A percentile compares a stretch with the other conserved stretches of the same genome.
Evolutionary conservation across 1,284 basidiomycete species (phyloP).

Genomic region (Ustilago bromivora): DNA sequence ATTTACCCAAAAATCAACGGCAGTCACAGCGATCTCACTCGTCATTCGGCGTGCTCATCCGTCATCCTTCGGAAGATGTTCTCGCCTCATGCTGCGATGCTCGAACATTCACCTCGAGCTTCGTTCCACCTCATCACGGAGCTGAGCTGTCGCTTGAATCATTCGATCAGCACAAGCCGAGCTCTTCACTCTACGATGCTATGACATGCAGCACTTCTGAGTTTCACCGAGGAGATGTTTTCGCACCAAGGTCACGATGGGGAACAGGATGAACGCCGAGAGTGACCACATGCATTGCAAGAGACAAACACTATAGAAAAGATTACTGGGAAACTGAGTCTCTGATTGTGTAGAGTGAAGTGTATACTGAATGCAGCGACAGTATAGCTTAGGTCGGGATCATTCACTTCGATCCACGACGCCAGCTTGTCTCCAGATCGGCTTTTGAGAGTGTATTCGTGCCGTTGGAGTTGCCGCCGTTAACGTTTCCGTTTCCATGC

Average conservation of each 20-base stretch:
- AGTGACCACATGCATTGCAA: not conserved
- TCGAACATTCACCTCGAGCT: no score
- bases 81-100: no score
- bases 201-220: no score
- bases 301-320: not conserved
- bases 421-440: constrained; percentile 47
- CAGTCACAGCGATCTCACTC: no score
- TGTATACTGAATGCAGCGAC: constrained; percentile 7
- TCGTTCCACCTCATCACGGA: no score
- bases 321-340: not conserved
- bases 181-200: no score
- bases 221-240: no score
- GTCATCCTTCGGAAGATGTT: no score
- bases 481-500: constrained; percentile 13
- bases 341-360: not conserved
- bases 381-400: not conserved
- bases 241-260: not conserved
- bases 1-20: no score
- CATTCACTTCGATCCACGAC: constrained; percentile 37
- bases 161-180: no score
- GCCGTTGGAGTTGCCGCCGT: constrained; percentile 7
- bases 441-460: constrained; percentile 25
- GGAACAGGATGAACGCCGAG: not conserved
- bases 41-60: no score
- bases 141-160: no score